Base-by-base conservation (phyloP, 495 filamentous ascomycete species). In the Xylaria flabelliformis region DNA sequence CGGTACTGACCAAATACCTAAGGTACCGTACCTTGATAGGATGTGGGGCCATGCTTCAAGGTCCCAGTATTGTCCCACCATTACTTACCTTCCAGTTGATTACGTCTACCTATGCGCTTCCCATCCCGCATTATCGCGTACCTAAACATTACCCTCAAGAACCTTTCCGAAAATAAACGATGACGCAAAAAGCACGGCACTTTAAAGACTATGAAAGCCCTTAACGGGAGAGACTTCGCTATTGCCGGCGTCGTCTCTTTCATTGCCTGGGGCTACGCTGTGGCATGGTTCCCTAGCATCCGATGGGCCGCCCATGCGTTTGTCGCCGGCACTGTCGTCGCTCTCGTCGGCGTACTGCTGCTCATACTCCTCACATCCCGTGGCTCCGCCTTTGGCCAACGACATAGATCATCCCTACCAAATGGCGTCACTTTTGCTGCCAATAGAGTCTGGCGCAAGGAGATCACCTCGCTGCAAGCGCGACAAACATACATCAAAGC, bases 281-380 rank as follows among this genome's bases (percentile, higher is more conserved):
- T 93, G 72, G 88, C 90, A 82, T 96, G 92, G 91, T 82, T 92
- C 76, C 94, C 95, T 12, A 75, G 88, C 46, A 85, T 97, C 51
- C 92, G 94, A 78, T 97, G 90, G 85, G 85, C 91, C 34, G 92
- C 91, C 75, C 92, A 94, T 78, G 93, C 94, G 64, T 92, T 97
- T 79, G 81, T 90, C 69, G 83, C 88, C 68, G 94, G 94, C 73
- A 81, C 85, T 67, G 72, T 90, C 58, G 82, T 89, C 39, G 83
- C 88, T 5, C 68, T 88, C 66, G 74, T 82, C 24, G 83, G 87
- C 41, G 72, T 91, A 55, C 80, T 86, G 70, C 87, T 90, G 51
- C 74, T 92, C 6, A 74, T 92, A 19, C 76, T 92, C 21, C 82
- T 89, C 61, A 90, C 87, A 44, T 92, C 92, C 4, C 88, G 86